Base-by-base conservation (phyloP, 768 basidiomycete species). In the Auriscalpium vulgare region DNA sequence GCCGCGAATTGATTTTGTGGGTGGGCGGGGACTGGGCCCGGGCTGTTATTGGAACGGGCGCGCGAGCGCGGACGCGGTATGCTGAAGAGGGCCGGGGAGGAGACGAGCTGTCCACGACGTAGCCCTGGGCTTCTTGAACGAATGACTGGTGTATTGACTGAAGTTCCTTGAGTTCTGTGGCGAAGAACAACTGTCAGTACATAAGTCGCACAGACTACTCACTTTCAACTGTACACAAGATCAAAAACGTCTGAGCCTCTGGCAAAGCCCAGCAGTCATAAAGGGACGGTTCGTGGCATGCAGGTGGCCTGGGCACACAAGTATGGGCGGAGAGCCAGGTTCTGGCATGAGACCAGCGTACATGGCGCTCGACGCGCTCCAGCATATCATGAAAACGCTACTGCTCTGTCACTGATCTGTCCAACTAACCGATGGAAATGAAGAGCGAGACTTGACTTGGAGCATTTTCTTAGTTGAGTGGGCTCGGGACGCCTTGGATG, bases 151-250 rank as follows among this genome's bases (percentile, higher is more conserved):
- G 87, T 13, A 74, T 77, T 5, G 62, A 56, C 64, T 87, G 86
- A 10, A 93, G 72, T 43, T 82, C 80, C 63, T 87, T 92, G 55
- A 95, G 78, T 56, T 83, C 92, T 95, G 53, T 3, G 44, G 57
- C 46, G 56, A 54, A 55, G 51, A 29, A 2, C 23, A 29, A 29
- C 19, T 23, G 60, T 60, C 43, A 68, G 50, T 37, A 11, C 13
- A n/a, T 46, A 37, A 29, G 13, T 43, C 46, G 29, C 8, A 37
- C 46, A 23, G 16, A 46, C n/a, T 10, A 81, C 90, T 72, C 62
- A 94, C 92, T 78, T 63, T 91, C 88, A 45, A 97, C 80, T 63
- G n/a, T n/a, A n/a, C n/a, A n/a, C n/a, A n/a, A n/a, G n/a, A n/a
- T n/a, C n/a, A n/a, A n/a, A n/a, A 40, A 40, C 38, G 38, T 40